Conservation (phyloP, 2,329 filamentous ascomycete genomes). For the Pseudocercospora cruenta region DNA sequence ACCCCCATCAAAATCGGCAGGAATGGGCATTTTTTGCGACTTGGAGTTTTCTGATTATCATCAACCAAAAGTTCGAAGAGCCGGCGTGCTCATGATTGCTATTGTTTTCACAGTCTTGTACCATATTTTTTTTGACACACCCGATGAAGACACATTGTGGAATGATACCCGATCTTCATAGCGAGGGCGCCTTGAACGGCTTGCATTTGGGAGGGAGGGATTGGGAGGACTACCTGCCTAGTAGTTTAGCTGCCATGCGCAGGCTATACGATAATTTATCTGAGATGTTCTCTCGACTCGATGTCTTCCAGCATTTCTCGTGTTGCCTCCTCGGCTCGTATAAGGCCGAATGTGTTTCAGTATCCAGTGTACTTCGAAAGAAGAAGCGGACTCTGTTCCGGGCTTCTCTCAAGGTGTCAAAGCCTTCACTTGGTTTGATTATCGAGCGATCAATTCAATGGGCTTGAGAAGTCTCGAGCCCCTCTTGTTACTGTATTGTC, state of each 20-base stretch:
- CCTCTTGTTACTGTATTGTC: neutral
- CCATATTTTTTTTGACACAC: conserved; percentile 10
- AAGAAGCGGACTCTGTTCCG: no score
- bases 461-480: no score
- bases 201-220: conserved; percentile 3
- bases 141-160: conserved; percentile 15
- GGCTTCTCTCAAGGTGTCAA: no score
- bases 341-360: no score
- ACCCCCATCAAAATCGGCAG: conserved; percentile 13
- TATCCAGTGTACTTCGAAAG: no score
- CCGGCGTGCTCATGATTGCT: conserved; percentile 10
- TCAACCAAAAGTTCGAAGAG: conserved; percentile 17
- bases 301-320: neutral
- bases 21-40: conserved; percentile 13
- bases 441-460: no score
- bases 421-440: no score
- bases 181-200: conserved; percentile 22
- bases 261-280: neutral
- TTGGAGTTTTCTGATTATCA: neutral
- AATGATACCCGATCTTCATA: conserved; percentile 21
- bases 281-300: neutral
- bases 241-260: neutral
- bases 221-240: neutral
- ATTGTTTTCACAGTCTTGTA: conserved; percentile 13
- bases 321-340: neutral